These are phyloP conservation scores for Pyrenochaeta sp. DNA, from an alignment of 2,329 filamentous ascomycete species.

Conservation along the genomic window DNA sequence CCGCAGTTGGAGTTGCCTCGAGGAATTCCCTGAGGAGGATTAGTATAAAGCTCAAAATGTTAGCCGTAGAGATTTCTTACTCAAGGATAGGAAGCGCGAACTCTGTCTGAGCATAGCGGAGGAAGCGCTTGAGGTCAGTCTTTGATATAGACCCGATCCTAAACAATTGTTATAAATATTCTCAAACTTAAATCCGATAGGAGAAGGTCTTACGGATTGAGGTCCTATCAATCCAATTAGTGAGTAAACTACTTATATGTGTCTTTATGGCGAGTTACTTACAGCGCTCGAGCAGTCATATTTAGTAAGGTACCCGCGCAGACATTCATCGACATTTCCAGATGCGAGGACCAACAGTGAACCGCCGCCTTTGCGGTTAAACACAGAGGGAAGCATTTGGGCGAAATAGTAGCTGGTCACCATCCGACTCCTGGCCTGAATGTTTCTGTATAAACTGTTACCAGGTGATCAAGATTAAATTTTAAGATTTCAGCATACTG, in stretches of 20 bases:
- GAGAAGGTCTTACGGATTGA: conserved; percentile 56
- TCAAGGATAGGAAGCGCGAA: conserved; percentile 72
- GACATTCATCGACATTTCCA: conserved; percentile 67
- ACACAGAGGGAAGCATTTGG: conserved; percentile 68
- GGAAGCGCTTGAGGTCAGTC: conserved; percentile 74
- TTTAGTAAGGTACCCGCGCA: conserved; percentile 71
- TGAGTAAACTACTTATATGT: not conserved
- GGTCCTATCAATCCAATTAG: conserved; percentile 20
- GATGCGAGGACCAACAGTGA: conserved; percentile 71
- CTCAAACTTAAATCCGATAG: not conserved
- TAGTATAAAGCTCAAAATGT: not conserved
- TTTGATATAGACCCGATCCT: not conserved
- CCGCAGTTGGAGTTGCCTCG: conserved; percentile 55
- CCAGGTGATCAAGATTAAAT: not conserved
- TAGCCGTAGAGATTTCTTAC: not conserved
- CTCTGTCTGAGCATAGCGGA: conserved; percentile 61
- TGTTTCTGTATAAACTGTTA: conserved; percentile 56
- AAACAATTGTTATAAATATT: no score
- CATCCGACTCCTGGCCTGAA: conserved; percentile 72
- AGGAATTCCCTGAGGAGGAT: conserved; percentile 62
- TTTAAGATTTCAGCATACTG: conserved; percentile 67
- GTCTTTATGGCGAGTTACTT: conserved; percentile 21
- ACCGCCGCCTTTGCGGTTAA: conserved; percentile 65
- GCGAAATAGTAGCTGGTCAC: conserved; percentile 71
- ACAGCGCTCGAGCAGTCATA: conserved; percentile 67